Evolutionary conservation across 2,329 filamentous ascomycete genomes (phyloP), one percentile per base, ranked within the genome.

Genomic region (Nemania serpens): DNA sequence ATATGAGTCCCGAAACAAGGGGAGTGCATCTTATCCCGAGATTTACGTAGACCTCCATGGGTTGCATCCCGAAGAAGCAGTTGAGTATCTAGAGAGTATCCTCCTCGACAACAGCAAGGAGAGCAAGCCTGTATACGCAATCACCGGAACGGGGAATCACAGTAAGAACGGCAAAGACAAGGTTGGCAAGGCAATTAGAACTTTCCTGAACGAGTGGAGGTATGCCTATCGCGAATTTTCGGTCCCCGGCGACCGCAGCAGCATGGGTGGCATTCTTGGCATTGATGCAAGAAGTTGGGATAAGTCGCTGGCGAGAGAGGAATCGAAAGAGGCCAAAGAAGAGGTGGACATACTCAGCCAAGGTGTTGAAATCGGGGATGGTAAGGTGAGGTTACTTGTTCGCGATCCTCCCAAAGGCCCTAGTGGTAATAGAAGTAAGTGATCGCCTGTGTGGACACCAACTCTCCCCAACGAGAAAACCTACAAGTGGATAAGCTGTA

Each of bases 161-260:
- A 96, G 91, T 75, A 98, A 98, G 81, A 97, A 97, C 73, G 94
- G 95, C 70, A 98, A 98, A 76, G 95, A 99, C 77, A 99, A 99
- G 78, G 91, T 99, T 37, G 94, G 94, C 73, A 97, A 96, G 78
- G 93, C 93, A 1, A 88, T 98, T 64, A 89, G 95, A 56, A 87
- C 85, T 67, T 98, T 96, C 78, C 80, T 99, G 57, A 96, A 94
- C 73, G 94, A 98, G 74, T 97, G 93, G 93, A 87, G 91, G 64
- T 99, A 97, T 74, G 90, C 91, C 0, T 99, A 94, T 77, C 89
- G 94, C 56, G 95, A 99, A 77, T 99, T 99, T 76, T 95, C 91
- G 39, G 93, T 97, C 10, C 93, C 93, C 2, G 94, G 94, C n/a
- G 95, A 98, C 75, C 86, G 92, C 57, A 89, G 88, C 74, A 88